Percentiles rank a stretch among this genome's conserved stretches.
Conservation (phyloP, 192 early-diverging fungal species). For the Glomus cerebriforme region DNA sequence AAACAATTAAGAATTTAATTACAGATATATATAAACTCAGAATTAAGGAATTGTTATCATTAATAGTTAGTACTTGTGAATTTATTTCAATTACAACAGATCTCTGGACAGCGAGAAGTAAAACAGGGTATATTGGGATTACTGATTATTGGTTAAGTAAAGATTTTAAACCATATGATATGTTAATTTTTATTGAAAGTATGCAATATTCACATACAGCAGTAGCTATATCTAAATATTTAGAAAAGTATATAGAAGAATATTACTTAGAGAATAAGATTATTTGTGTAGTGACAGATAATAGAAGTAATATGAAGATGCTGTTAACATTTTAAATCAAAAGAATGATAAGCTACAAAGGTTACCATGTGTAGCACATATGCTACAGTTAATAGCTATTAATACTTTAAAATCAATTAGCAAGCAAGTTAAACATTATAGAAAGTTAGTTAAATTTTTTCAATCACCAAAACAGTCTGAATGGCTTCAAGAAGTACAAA, state of each 20-base stretch:
- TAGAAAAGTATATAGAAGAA: not conserved
- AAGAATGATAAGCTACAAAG: not conserved
- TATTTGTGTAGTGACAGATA: not conserved
- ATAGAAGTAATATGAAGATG: not conserved
- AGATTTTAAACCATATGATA: not conserved
- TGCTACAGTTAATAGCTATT: not conserved
- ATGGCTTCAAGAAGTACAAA: not conserved
- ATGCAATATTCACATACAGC: too few relatives aligned
- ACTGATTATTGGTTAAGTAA: not conserved
- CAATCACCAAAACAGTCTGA: not conserved
- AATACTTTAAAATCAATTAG: not conserved
- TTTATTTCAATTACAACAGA: not conserved
- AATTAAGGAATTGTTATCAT: too few relatives aligned
- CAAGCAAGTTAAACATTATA: not conserved
- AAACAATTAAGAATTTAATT: too few relatives aligned
- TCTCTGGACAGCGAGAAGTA: not conserved
- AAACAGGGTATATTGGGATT: not conserved
- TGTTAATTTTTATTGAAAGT: too few relatives aligned
- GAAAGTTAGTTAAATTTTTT: constrained; percentile 3
- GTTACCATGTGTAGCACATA: not conserved
- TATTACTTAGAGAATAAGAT: not conserved
- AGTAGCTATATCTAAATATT: too few relatives aligned
- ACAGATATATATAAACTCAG: too few relatives aligned
- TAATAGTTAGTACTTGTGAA: not conserved
- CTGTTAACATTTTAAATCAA: not conserved